Base-by-base conservation (phyloP, 768 basidiomycete genomes). In the Rhodotorula graminis region DNA sequence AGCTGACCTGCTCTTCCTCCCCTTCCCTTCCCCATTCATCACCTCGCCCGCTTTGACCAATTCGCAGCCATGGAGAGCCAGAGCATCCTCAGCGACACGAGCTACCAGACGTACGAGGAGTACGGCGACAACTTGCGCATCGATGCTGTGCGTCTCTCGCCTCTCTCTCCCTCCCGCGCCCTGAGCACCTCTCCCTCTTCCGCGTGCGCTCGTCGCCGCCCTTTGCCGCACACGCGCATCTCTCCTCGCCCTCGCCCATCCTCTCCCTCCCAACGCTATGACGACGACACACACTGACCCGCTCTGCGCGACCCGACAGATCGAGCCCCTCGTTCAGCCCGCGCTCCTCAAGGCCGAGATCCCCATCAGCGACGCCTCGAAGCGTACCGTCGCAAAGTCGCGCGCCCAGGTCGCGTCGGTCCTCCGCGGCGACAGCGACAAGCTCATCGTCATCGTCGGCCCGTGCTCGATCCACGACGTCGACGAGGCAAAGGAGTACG, bases 381-480 rank as follows among this genome's bases (percentile, higher is more conserved):
- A 87, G 76, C 85, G 78, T 76, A 93, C 90, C 29, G 90, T 96
- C 80, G 88, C 91, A 6, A 81, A 85, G 27, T 89, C 92, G 9
- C 89, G 95, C 73, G 89, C 87, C 83, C 84, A 85, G 71, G 86
- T 92, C 0, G 90, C 93, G 0, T 84, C 87, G 69, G 87, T 95
- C 76, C 84, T 93, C 46, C 87, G 90, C 0, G 93, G 93, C 33
- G 86, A 87, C 52, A 93, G 94, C 76, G 89, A 91, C 73, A 87
- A 93, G 59, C 74, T 98, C 4, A 84, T 98, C 56, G 93, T 97
- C 78, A 85, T 98, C 78, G 89, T 97, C 75, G 95, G 95, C 6
- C 95, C 95, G 37, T 98, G 95, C 84, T 93, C 91, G 0, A 96
- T 98, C 73, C 95, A 98, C 80, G 90, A 88, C 16, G 82, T 91